phyloP scores from a whole-genome alignment of 768 basidiomycete genomes.

The Candolleomyces aberdarensis region DNA sequence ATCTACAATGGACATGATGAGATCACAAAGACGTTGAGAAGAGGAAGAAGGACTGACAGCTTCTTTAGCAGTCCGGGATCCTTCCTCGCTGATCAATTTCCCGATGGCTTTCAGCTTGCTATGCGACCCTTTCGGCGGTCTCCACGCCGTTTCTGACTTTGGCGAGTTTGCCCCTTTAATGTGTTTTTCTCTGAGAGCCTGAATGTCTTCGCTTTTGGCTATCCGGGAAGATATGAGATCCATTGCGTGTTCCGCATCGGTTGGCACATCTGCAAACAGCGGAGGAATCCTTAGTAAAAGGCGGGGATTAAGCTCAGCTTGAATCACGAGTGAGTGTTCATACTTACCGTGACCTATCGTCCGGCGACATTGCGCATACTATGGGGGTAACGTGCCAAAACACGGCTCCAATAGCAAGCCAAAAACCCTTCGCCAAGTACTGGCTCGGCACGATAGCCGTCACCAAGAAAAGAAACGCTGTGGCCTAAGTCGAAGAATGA shows the following conservation, averaged over 20 bases:
- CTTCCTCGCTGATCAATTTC: not conserved
- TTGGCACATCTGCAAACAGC: conserved; percentile 52
- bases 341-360: conserved; percentile 44
- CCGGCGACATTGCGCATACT: conserved; percentile 45
- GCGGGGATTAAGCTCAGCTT: not conserved
- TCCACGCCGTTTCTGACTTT: not conserved
- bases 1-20: not conserved
- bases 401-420: conserved; percentile 43
- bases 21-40: not conserved
- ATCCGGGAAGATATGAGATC: conserved; percentile 61
- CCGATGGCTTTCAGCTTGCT: not conserved
- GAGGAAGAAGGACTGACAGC: not conserved
- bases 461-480: conserved; percentile 41
- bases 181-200: conserved; percentile 16
- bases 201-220: conserved; percentile 49
- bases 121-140: not conserved
- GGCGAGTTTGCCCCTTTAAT: not conserved
- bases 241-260: conserved; percentile 71
- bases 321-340: not conserved
- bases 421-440: conserved; percentile 46
- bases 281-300: conserved; percentile 38
- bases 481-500: conserved; percentile 4
- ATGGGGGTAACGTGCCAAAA: conserved; percentile 68
- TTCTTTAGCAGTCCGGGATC: not conserved
- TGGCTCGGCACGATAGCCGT: conserved; percentile 45